These are phyloP conservation scores for Volutella citrinella DNA, from an alignment of 2,329 filamentous ascomycete species.

Conservation along the genomic window DNA sequence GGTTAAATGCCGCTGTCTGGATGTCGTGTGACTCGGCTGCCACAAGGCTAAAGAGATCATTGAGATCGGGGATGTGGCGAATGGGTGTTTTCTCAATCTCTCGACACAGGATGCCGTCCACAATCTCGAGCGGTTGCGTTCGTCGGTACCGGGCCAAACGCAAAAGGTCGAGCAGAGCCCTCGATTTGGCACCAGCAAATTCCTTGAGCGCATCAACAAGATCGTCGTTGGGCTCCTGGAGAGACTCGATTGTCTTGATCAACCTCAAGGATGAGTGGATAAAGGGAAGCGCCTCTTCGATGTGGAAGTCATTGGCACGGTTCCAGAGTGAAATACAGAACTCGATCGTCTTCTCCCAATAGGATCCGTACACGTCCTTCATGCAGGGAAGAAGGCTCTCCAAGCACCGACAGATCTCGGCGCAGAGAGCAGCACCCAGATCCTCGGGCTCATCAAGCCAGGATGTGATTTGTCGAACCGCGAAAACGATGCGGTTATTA, in stretches of 20 bases:
- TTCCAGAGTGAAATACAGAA: conserved; percentile 59
- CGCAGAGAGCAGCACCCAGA: conserved; percentile 41
- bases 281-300: conserved; percentile 55
- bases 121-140: conserved; percentile 68
- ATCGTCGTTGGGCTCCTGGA: conserved; percentile 81
- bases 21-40: conserved; percentile 72
- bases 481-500: conserved; percentile 73
- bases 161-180: conserved; percentile 61
- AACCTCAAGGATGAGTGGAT: conserved; percentile 73
- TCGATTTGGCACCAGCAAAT: conserved; percentile 52
- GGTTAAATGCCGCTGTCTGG: conserved; percentile 74
- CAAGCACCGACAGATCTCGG: conserved; percentile 55
- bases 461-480: conserved; percentile 72
- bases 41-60: conserved; percentile 71
- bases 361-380: conserved; percentile 79
- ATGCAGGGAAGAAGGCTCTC: conserved; percentile 68
- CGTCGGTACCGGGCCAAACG: conserved; percentile 44
- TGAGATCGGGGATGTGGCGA: conserved; percentile 59
- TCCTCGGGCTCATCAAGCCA: conserved; percentile 59
- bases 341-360: conserved; percentile 70
- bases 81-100: conserved; percentile 64
- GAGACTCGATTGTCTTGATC: conserved; percentile 56
- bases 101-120: conserved; percentile 71
- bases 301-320: conserved; percentile 37
- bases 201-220: conserved; percentile 70